A percentile compares a stretch with the other conserved stretches of the same genome.
Conservation (phyloP, 129 eudicot genomes). For the Centaurea solstitialis region DNA sequence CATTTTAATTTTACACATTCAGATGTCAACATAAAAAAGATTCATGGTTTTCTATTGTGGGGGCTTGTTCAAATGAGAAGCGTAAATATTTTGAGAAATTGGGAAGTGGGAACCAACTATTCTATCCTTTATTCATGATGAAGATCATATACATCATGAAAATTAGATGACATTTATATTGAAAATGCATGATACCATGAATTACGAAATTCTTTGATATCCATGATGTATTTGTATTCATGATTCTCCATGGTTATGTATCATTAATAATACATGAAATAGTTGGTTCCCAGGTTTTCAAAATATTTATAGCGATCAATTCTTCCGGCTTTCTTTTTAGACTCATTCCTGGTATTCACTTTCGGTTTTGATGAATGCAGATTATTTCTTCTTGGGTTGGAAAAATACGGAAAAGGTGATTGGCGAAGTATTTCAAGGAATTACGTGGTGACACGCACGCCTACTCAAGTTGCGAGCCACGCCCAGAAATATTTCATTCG, state of each 20-base stretch:
- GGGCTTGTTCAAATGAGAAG: background rate
- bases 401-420: constrained; percentile 92
- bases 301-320: background rate
- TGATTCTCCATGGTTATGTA: background rate
- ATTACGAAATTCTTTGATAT: background rate
- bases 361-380: constrained; percentile 32
- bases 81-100: background rate
- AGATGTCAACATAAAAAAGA: background rate
- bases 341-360: background rate
- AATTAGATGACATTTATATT: background rate
- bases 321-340: background rate
- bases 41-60: background rate
- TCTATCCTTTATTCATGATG: background rate
- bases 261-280: background rate
- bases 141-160: background rate
- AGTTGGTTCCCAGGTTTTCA: background rate
- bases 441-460: constrained; percentile 87
- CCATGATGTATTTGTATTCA: background rate
- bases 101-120: background rate
- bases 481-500: constrained; percentile 93
- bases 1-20: background rate
- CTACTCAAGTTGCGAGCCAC: constrained; percentile 95
- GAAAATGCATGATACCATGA: background rate
- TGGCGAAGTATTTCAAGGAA: constrained; percentile 94
- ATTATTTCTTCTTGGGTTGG: constrained; percentile 87